These are phyloP conservation scores for Trametes hirsuta DNA, from an alignment of 1,284 basidiomycete genomes.

Conservation along the genomic window DNA sequence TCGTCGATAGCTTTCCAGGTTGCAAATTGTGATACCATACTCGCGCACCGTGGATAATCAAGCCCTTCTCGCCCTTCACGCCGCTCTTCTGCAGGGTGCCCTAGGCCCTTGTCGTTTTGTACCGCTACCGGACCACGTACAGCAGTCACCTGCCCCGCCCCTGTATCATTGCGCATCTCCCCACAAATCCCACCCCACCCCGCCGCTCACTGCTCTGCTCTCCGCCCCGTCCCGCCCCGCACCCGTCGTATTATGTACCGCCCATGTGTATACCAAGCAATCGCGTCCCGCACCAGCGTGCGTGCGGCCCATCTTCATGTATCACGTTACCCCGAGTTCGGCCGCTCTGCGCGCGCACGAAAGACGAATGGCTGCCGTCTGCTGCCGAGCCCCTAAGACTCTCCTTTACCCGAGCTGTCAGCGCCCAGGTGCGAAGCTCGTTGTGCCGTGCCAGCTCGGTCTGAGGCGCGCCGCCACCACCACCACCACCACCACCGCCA, in stretches of 20 bases:
- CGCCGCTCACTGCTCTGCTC: background rate
- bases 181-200: background rate
- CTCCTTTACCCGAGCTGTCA: too few species aligned
- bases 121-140: conserved; percentile 1
- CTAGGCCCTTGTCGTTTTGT: background rate
- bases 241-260: background rate
- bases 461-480: too few species aligned
- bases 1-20: background rate
- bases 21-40: conserved; percentile 6
- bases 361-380: too few species aligned
- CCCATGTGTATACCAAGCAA: conserved; percentile 4
- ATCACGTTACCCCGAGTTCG: too few species aligned
- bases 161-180: background rate
- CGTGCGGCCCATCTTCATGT: too few species aligned
- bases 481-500: too few species aligned
- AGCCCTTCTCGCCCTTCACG: background rate
- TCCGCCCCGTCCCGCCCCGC: background rate
- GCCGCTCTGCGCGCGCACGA: too few species aligned
- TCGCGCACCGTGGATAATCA: conserved; percentile 4
- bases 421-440: too few species aligned
- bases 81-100: background rate
- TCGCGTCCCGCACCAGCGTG: background rate
- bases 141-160: background rate
- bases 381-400: too few species aligned
- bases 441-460: too few species aligned